phyloP scores from a whole-genome alignment of 768 basidiomycete species.

The Daedaleopsis sinensis region DNA sequence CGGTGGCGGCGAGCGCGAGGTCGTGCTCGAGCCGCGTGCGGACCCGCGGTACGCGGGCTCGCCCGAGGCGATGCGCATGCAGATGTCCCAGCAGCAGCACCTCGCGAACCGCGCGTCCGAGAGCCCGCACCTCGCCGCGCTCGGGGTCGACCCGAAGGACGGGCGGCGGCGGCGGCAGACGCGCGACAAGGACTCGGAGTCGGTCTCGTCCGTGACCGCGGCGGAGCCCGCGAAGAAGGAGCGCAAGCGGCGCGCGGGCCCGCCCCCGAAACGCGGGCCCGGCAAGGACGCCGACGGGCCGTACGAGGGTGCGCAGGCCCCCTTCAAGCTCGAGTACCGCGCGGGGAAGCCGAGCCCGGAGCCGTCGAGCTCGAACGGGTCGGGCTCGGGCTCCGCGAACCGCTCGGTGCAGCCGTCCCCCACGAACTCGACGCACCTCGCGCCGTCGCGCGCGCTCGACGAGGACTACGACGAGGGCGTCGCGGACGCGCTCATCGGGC shows the following conservation, averaged over 20 bases:
- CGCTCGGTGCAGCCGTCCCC: conserved; percentile 76
- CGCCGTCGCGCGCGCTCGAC: conserved; percentile 73
- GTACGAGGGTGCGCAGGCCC: conserved; percentile 16
- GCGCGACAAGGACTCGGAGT: conserved; percentile 51
- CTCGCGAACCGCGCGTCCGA: conserved; percentile 50
- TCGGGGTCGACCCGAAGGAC: conserved; percentile 49
- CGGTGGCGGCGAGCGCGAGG: conserved; percentile 40
- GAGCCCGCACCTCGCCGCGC: conserved; percentile 46
- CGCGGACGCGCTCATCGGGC: conserved; percentile 81
- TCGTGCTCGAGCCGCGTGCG: conserved; percentile 27
- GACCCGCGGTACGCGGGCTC: conserved; percentile 36
- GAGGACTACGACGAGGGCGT: conserved; percentile 95
- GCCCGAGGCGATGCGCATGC: conserved; percentile 30
- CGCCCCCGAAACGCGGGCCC: conserved; percentile 32
- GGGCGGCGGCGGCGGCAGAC: conserved; percentile 42
- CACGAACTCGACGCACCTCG: conserved; percentile 58
- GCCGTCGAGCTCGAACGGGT: conserved; percentile 65
- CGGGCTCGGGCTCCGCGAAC: conserved; percentile 60
- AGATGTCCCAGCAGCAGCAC: conserved; percentile 17
- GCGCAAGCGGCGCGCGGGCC: conserved; percentile 49
- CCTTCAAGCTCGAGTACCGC: conserved; percentile 27
- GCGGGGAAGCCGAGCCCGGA: conserved; percentile 56
- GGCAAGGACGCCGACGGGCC: conserved; percentile 36
- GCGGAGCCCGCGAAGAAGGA: conserved; percentile 58
- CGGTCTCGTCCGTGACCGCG: conserved; percentile 16